phyloP scores from a whole-genome alignment of 805 yeast genomes.

The Candida palmyrensis region DNA sequence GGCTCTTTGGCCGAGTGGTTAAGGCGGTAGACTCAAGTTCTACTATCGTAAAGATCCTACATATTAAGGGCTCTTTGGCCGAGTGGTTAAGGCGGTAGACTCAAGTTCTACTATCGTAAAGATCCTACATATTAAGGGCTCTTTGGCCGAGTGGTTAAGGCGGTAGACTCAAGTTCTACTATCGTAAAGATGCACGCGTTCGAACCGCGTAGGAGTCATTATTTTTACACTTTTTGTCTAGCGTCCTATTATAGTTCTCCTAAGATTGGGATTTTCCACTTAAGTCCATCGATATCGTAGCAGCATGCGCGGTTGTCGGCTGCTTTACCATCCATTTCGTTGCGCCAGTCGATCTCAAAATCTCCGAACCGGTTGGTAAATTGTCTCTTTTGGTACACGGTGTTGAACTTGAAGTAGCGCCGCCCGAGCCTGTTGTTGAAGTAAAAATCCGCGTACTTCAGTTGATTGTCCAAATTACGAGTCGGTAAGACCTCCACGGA shows the following conservation, averaged over 20 bases:
- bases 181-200: constrained; percentile 32
- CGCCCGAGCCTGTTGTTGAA: constrained; percentile 25
- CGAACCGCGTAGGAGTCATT: constrained; percentile 31
- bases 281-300: constrained; percentile 33
- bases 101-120: constrained; percentile 32
- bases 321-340: constrained; percentile 9
- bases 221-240: constrained; percentile 10
- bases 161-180: constrained; percentile 33
- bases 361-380: constrained; percentile 39
- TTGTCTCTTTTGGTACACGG: constrained; percentile 37
- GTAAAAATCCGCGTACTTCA: constrained; percentile 27
- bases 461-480: too few species aligned
- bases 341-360: constrained; percentile 26
- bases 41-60: constrained; percentile 30
- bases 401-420: constrained; percentile 34
- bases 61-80: constrained; percentile 29
- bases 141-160: constrained; percentile 34
- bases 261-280: constrained; percentile 39
- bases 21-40: constrained; percentile 34
- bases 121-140: too few species aligned
- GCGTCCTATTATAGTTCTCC: constrained; percentile 21
- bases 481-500: constrained; percentile 2
- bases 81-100: constrained; percentile 35
- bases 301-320: constrained; percentile 15
- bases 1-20: constrained; percentile 34